Evolutionary conservation across 371 early-diverging fungal genomes (phyloP), one percentile per base, ranked within the genome.

Genomic region (Rhizopus arrhizus): DNA sequence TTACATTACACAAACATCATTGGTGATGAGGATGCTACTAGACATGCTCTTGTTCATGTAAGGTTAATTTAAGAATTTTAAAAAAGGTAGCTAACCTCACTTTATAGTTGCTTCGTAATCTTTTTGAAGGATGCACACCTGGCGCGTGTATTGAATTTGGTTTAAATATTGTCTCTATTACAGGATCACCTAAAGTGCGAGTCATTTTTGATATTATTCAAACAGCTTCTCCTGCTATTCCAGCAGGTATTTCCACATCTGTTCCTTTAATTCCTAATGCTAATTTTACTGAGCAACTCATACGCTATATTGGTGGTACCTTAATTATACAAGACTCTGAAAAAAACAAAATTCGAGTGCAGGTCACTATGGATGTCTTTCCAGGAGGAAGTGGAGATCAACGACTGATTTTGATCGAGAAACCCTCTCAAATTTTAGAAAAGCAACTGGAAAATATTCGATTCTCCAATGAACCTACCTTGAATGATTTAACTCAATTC

Each of bases 111-210:
- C 66, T 87, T 32, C 75, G 80, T 54, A 81, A 75, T 55, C 76
- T 86, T 41, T 64, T 88, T 35, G 82, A 83, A 56, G 78, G 81
- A 7, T 83, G 84, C 41, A 80, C 77, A 41, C 72, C 80, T 7
- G 88, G 87, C n/a, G 80, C 85, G 13, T 81, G 80, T 9, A 75
- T 88, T 31, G 88, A 88, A 62, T 60, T 88, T 16, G 85, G 87
- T 28, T 57, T 88, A 34, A 69, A 69, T 4, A 57, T 80, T 33
- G 56, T 52, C 5, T 40, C 66, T 13, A 56, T 68, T 5, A 59
- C 62, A 8, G 60, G 64, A 29, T 51, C 66, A 12, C 53, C 50
- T 15, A 75, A 67, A 58, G 61, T 83, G 0, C 65, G 55, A 40
- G 74, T 82, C 22, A 75, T 71, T 11, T 78, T 86, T 56, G 80